A percentile compares a stretch with the other conserved stretches of the same genome.
phyloP scores from a whole-genome alignment of 129 eudicot genomes.

The Flaveria brownii region DNA sequence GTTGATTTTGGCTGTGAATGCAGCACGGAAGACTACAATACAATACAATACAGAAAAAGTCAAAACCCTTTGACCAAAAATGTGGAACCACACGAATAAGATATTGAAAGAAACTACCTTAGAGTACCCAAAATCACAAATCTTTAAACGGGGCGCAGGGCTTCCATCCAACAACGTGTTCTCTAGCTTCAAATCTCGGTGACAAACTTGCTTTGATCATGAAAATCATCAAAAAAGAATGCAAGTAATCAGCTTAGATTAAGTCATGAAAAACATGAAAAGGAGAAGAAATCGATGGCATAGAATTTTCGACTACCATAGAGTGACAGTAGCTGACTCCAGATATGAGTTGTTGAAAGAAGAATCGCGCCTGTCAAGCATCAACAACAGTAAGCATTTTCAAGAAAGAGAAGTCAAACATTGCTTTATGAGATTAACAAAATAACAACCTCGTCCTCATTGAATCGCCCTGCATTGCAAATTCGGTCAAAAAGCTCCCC shows the following conservation, averaged over 20 bases:
- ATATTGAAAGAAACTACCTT: conserved; percentile 42
- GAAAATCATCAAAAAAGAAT: conserved; percentile 14
- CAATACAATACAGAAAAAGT: conserved; percentile 25
- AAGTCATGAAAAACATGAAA: not conserved
- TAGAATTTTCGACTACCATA: conserved; percentile 41
- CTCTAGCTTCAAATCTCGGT: conserved; percentile 76
- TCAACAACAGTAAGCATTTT: conserved; percentile 19
- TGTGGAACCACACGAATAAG: not conserved
- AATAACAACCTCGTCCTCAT: conserved; percentile 55
- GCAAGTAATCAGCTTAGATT: conserved; percentile 4
- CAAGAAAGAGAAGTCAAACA: conserved; percentile 2
- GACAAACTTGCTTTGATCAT: conserved; percentile 75
- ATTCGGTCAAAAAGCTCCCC: conserved; percentile 71
- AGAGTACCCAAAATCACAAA: conserved; percentile 82
- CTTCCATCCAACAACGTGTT: conserved; percentile 82
- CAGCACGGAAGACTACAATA: conserved; percentile 73
- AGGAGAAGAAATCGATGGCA: not conserved
- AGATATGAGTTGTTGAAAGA: conserved; percentile 73
- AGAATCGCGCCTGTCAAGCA: conserved; percentile 52
- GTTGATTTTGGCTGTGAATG: conserved; percentile 98
- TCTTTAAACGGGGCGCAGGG: conserved; percentile 74
- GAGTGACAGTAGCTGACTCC: conserved; percentile 80
- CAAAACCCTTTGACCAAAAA: not conserved
- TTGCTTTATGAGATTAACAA: not conserved
- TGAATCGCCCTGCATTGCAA: conserved; percentile 56